Evolutionary conservation across 257 asterid genomes (phyloP), one percentile per base, ranked within the genome.

Genomic region (Asclepias syriaca): DNA sequence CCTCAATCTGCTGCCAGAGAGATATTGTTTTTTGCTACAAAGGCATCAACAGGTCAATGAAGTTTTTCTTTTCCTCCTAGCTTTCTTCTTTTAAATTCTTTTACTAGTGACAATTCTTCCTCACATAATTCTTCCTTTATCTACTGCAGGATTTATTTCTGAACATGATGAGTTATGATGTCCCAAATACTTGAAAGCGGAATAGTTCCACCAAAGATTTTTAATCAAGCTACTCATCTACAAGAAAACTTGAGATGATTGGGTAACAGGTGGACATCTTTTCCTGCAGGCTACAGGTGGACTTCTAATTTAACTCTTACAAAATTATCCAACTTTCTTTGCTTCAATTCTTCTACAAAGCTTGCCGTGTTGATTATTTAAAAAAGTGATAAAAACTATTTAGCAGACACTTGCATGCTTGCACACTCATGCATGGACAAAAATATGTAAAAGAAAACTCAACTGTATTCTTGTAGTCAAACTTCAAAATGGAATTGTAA

Each of bases 1-100:
- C 88, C 81, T 57, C 81, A 77, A 73, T 87, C 98, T 80, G 95
- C 97, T 37, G 78, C 82, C 59, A 85, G 89, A 81, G 98, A 90
- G 84, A 88, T 83, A 84, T 78, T 83, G 0, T 85, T 88, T 77
- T 90, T 92, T 88, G 86, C 87, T 75, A 79, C 80, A 73, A 75
- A 75, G 66, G 66, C 87, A 49, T 70, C 81, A 72, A 71, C 92
- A 80, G 96, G 96, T 92, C 78, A 84, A 43, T 37, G 68, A 63
- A 63, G 49, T 14, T 63, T 37, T 63, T 3, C 16, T 2, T 13
- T 13, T 2, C 19, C 65, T 59, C 46, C 40, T 14, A 61, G 46
- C 46, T 61, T 32, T 21, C 18, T 61, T 61, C 45, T 61, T 4
- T 32, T 29, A 5, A 29, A 29, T 32, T 50, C 2, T 63, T 63